phyloP scores from a whole-genome alignment of 2,329 filamentous ascomycete genomes.

The Akanthomyces uredinophilus region DNA sequence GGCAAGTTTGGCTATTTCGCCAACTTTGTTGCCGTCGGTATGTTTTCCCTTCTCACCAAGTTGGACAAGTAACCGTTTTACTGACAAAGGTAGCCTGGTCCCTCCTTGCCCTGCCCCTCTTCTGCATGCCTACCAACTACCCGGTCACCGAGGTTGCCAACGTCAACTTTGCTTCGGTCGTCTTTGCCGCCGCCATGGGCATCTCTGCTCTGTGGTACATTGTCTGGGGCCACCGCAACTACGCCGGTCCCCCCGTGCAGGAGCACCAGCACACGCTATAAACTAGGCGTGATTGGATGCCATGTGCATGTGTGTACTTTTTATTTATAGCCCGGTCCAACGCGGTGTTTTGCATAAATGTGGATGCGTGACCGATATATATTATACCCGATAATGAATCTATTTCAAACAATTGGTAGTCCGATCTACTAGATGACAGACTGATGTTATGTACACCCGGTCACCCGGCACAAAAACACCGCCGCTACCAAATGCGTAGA shows the following conservation, averaged over 20 bases:
- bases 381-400: slow-evolving; percentile 10
- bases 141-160: slow-evolving; percentile 48
- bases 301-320: slow-evolving; percentile 2
- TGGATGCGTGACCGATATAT: slow-evolving; percentile 8
- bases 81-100: slow-evolving; percentile 52
- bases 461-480: too few species aligned
- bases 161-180: slow-evolving; percentile 71
- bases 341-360: not conserved
- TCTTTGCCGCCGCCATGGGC: slow-evolving; percentile 61
- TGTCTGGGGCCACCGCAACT: slow-evolving; percentile 64
- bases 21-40: slow-evolving; percentile 62
- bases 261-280: slow-evolving; percentile 25
- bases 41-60: slow-evolving; percentile 23
- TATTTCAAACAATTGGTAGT: not conserved
- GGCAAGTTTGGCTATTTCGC: slow-evolving; percentile 55
- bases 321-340: not conserved
- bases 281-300: not conserved
- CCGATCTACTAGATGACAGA: too few species aligned
- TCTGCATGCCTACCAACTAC: slow-evolving; percentile 66
- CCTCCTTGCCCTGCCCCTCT: slow-evolving; percentile 62
- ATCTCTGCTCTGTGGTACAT: slow-evolving; percentile 64
- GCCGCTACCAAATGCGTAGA: too few species aligned
- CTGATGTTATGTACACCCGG: too few species aligned
- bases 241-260: slow-evolving; percentile 55
- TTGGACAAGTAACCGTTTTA: not conserved